Percentiles rank a stretch among this genome's conserved stretches.
phyloP scores from a whole-genome alignment of 305 asterid species.

The Lippia alba region DNA sequence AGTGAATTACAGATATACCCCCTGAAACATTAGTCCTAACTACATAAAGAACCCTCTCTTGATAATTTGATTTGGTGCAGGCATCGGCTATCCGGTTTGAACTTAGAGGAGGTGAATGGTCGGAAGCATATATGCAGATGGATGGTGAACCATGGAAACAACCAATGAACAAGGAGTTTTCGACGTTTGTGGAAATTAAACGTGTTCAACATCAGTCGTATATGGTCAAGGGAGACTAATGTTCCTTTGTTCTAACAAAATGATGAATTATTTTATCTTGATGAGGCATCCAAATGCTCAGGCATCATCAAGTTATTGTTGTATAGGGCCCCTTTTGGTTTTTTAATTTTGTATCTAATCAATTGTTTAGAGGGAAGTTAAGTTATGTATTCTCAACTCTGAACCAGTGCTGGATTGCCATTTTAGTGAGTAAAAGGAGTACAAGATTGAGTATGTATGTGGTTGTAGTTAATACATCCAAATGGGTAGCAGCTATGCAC shows the following conservation, averaged over 20 bases:
- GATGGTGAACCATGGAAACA: slow-evolving; percentile 99
- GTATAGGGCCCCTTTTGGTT: slow-evolving; percentile 38
- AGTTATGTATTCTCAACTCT: slow-evolving; percentile 7
- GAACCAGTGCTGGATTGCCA: slow-evolving; percentile 22
- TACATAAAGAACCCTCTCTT: too few species aligned
- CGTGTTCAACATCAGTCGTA: slow-evolving; percentile 73
- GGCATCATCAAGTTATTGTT: slow-evolving; percentile 38
- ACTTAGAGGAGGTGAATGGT: slow-evolving; percentile 96
- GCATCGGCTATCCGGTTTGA: slow-evolving; percentile 90
- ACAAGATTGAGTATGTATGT: background rate
- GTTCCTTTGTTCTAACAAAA: slow-evolving; percentile 3
- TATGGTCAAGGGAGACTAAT: slow-evolving; percentile 72
- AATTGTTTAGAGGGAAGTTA: slow-evolving; percentile 34
- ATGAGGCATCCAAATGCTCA: slow-evolving; percentile 25
- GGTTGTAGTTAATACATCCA: background rate
- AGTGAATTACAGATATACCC: too few species aligned
- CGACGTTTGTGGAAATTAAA: slow-evolving; percentile 82
- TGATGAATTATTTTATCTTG: slow-evolving; percentile 29
- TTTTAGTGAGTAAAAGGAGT: slow-evolving; percentile 20
- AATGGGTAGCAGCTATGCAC: background rate
- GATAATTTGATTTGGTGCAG: slow-evolving; percentile 36
- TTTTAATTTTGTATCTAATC: slow-evolving; percentile 38
- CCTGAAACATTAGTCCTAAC: too few species aligned
- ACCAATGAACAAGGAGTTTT: slow-evolving; percentile 74
- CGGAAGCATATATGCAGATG: slow-evolving; percentile 92